Base-by-base conservation (phyloP, 2,329 filamentous ascomycete species). In the Diaporthe nobilis region DNA sequence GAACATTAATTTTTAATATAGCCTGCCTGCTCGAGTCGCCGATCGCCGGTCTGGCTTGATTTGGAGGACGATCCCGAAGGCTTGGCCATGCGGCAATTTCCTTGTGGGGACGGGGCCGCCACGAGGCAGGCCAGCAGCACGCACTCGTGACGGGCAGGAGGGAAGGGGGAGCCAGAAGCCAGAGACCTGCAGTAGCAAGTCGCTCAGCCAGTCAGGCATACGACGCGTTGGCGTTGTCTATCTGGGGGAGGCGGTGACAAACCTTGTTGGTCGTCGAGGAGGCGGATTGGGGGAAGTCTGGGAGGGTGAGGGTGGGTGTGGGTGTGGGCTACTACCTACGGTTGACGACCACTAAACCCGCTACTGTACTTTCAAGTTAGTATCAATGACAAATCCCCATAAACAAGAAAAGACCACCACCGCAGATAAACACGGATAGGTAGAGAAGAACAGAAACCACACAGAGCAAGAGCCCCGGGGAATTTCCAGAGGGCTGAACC, bases 11-110 rank as follows among this genome's bases (percentile, higher is more conserved):
- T 55, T 55, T 53, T 42, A 42, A 70, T 42, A 55, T 39, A 55
- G 31, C 31, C 49, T 15, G 47, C 13, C 34, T 55, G 49, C 65
- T 55, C 42, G 65, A 70, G 65, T 70, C 65, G 65, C 65, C 51
- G 65, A 70, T 70, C 65, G 65, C 49, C 65, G 17, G 65, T 37
- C 47, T 70, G 49, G 49, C 65, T 55, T 70, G 65, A 70, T 55
- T 55, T 53, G 65, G 65, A 70, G 34, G 65, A 70, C 49, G 65
- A 70, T 70, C 65, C 65, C 65, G 65, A 70, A 70, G 65, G 65
- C 65, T 70, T 70, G 65, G 65, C 65, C 34, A 39, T 70, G 49
- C 65, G 65, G 65, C 65, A 70, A 70, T 70, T 70, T 70, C 65
- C 65, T 70, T 70, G 65, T 70, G 65, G 65, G 47, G 65, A 53